Evolutionary conservation across 345 rosid genomes (phyloP).

Genomic region (Anacardium occidentale): DNA sequence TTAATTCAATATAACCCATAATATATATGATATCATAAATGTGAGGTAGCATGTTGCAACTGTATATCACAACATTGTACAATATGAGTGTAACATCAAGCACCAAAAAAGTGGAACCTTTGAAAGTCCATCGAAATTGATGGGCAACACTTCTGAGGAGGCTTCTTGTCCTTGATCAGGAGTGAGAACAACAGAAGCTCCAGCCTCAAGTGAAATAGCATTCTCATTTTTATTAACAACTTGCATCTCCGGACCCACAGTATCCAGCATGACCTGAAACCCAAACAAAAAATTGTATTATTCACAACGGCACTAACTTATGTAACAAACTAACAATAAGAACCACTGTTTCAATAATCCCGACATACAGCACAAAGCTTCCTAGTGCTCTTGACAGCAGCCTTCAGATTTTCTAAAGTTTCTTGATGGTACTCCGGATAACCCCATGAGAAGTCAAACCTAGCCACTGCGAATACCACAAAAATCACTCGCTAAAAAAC

Average conservation of each 20-base stretch:
- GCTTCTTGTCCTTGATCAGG: conserved; percentile 79
- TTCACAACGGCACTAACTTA: background rate
- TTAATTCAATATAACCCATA: too few relatives aligned
- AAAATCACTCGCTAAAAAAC: background rate
- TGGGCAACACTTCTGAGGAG: conserved; percentile 79
- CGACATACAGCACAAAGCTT: conserved; percentile 81
- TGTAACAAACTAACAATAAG: conserved; percentile 10
- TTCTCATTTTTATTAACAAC: conserved; percentile 75
- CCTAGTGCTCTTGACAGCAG: conserved; percentile 74
- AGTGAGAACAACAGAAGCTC: conserved; percentile 73
- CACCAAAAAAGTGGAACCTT: conserved; percentile 40
- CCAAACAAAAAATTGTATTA: background rate
- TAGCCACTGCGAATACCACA: conserved; percentile 53
- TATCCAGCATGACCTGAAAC: conserved; percentile 87
- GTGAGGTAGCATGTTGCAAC: too few relatives aligned
- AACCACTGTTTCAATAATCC: background rate
- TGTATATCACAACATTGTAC: too few relatives aligned
- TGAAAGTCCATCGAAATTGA: conserved; percentile 82
- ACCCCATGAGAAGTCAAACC: conserved; percentile 94
- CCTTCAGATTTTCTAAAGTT: conserved; percentile 74
- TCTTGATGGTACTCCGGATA: conserved; percentile 74
- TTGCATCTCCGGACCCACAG: conserved; percentile 92
- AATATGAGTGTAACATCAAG: background rate
- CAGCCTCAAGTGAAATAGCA: conserved; percentile 69
- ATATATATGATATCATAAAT: too few relatives aligned